Conservation (phyloP, 2,329 filamentous ascomycete species). For the Colletotrichum echinochloae region DNA sequence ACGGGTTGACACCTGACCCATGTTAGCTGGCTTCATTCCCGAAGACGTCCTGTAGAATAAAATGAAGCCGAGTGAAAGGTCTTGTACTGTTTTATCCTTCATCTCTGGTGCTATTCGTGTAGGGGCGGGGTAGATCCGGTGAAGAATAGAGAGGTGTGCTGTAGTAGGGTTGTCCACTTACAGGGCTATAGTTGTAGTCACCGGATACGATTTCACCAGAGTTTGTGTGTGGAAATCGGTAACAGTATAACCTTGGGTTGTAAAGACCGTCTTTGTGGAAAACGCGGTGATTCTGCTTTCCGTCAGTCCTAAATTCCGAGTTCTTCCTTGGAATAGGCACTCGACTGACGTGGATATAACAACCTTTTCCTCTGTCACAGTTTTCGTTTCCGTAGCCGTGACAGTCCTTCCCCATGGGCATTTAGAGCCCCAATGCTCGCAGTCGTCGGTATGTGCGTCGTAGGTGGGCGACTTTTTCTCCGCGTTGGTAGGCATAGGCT, state of each 20-base stretch:
- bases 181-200: slow-evolving; percentile 39
- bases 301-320: not conserved
- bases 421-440: slow-evolving; percentile 34
- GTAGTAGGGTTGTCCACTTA: slow-evolving; percentile 5
- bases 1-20: slow-evolving; percentile 17
- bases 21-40: not conserved
- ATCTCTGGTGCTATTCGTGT: not conserved
- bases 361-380: slow-evolving; percentile 12
- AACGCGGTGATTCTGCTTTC: slow-evolving; percentile 10
- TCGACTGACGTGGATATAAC: slow-evolving; percentile 23
- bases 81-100: not conserved
- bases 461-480: slow-evolving; percentile 19
- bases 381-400: slow-evolving; percentile 30
- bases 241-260: slow-evolving; percentile 29
- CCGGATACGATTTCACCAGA: slow-evolving; percentile 35
- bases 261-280: slow-evolving; percentile 34
- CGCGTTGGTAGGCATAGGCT: slow-evolving; percentile 11
- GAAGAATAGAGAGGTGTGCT: not conserved
- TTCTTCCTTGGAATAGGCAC: not conserved
- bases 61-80: no score
- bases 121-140: no score
- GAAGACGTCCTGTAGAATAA: not conserved
- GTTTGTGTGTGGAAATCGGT: slow-evolving; percentile 35
- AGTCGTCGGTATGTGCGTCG: slow-evolving; percentile 30
- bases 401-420: slow-evolving; percentile 34